phyloP scores from a whole-genome alignment of 1,284 basidiomycete genomes.

The Golubevia pallescens region DNA sequence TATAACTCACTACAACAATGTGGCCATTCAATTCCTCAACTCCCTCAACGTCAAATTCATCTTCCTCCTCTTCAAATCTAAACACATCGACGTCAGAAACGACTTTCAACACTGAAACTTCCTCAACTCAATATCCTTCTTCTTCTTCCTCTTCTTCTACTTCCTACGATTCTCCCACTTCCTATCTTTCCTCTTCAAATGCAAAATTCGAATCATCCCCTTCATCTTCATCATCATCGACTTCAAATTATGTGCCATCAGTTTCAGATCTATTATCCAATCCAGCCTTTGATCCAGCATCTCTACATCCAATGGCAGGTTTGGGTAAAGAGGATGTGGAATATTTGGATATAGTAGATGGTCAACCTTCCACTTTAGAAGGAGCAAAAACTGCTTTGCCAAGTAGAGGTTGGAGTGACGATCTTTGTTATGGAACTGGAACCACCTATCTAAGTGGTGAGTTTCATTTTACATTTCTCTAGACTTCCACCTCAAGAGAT shows the following conservation, averaged over 20 bases:
- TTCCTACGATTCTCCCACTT: not conserved
- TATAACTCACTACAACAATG: too few species aligned
- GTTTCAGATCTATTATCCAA: not conserved
- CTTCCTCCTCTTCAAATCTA: too few species aligned
- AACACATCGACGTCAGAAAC: too few species aligned
- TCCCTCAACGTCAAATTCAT: too few species aligned
- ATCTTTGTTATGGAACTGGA: constrained; percentile 62
- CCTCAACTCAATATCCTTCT: too few species aligned
- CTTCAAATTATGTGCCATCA: not conserved
- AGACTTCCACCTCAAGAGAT: not conserved
- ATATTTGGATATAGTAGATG: constrained; percentile 62
- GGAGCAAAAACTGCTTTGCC: constrained; percentile 61
- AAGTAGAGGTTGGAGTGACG: constrained; percentile 60
- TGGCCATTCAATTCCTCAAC: too few species aligned
- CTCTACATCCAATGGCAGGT: constrained; percentile 86
- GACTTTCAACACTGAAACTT: too few species aligned
- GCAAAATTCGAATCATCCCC: too few species aligned
- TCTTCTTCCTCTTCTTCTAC: too few species aligned
- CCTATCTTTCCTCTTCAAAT: not conserved
- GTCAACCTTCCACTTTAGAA: constrained; percentile 49
- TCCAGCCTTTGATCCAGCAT: constrained; percentile 81
- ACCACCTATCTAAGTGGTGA: constrained; percentile 58
- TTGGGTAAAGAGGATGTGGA: constrained; percentile 72
- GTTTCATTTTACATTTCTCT: constrained; percentile 1
- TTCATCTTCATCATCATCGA: not conserved